Evolutionary conservation across 768 basidiomycete genomes (phyloP), one percentile per base, ranked within the genome.

Genomic region (Termitomyces eurrhizus): DNA sequence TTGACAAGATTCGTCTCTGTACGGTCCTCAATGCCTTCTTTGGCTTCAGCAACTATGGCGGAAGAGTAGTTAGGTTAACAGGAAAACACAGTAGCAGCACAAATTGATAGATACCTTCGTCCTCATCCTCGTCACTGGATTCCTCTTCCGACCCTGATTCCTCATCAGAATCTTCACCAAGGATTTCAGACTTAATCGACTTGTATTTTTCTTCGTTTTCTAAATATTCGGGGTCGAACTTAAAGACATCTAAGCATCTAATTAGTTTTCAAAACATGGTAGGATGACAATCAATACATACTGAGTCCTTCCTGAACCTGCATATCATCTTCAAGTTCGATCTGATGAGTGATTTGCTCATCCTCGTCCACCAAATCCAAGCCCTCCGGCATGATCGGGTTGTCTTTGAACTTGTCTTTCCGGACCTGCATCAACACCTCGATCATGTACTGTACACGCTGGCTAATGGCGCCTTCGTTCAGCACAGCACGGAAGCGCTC

Each of bases 341-440:
- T 87, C 66, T 92, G 83, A 74, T 99, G 97, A 0, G 95, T 98
- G 56, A 98, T 94, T 69, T 98, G 95, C 66, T 98, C 97, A 16
- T 98, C 97, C 69, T 98, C 96, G 64, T 98, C 95, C 1, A 99
- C 97, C 36, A 99, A 76, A 71, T 99, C 97, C 69, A 99, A 72
- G 0, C 96, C 97, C 68, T 98, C 97, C 2, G 93, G 88, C 44
- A 98, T 72, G 64, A 94, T 86, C 18, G 95, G 95, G 72, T 99
- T 98, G 70, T 98, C 97, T 81, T 98, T 98, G 81, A 93, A 98
- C 75, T 94, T 95, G 80, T 99, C 97, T 78, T 97, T 98, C 66
- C 97, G 83, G 8, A 97, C 93, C 75, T 98, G 97, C 93, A 99
- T 98, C 51, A 98, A 81, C 3, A 98, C 97, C 76, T 98, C 97